Evolutionary conservation across 495 filamentous ascomycete species (phyloP), one percentile per base, ranked within the genome.

Genomic region (Aspergillus coremiiformis): DNA sequence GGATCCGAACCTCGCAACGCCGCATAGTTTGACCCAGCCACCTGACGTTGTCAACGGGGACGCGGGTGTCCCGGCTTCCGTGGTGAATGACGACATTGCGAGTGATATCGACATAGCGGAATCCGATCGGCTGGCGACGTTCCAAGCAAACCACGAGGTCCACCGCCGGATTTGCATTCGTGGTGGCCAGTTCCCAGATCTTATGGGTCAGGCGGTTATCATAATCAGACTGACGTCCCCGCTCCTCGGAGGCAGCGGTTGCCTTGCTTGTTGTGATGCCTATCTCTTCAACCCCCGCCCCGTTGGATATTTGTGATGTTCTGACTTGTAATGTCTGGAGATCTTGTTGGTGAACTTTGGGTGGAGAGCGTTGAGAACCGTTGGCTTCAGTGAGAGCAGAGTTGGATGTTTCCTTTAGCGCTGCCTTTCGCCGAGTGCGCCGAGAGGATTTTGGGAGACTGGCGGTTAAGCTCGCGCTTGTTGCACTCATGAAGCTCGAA

Each of bases 11-110:
- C 66, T 97, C 93, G 62, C 90, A 94, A 35, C 86, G 78, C 21
- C 85, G 79, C 93, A 98, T 97, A 32, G 84, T 90, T 64, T 90
- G 90, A 20, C 89, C 90, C 15, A 99, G 75, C 93, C 93, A 99
- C 50, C 83, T 78, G 20, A 96, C 88, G 66, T 97, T 99, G 33
- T 96, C 94, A 15, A 95, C 84, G 0, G 93, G 93, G 10, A 99
- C 93, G 14, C 93, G 79, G 6, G 86, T 90, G 57, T 99, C 93
- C 60, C 84, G 84, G 62, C 82, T 89, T 11, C 93, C 93, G 59
- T 99, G 93, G 58, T 95, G 92, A 52, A 99, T 95, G 21, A 95
- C 85, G 1, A 96, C 87, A 0, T 85, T 79, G 8, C 90, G 80
- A 0, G 83, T 93, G 56, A 97, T 96, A 62, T 99, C 93, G 15